A percentile compares a stretch with the other conserved stretches of the same genome.
These are phyloP conservation scores for Periconia sp. DNA, from an alignment of 2,329 filamentous ascomycete genomes.

Conservation along the genomic window DNA sequence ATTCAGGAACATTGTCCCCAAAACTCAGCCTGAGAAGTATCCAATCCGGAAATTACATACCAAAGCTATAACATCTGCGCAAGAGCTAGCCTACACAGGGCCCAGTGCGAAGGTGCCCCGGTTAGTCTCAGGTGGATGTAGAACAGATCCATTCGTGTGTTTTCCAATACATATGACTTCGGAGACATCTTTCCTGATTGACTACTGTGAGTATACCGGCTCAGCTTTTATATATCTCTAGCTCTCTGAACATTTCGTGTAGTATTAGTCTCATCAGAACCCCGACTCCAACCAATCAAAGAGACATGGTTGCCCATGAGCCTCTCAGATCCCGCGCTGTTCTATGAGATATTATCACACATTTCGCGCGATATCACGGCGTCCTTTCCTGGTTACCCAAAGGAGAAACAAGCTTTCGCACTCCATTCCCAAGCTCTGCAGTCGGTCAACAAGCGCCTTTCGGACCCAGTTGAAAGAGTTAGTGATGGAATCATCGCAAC, in stretches of 20 bases:
- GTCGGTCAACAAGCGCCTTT: constrained; percentile 11
- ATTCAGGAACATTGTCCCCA: constrained; percentile 10
- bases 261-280: constrained; percentile 12
- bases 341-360: constrained; percentile 14
- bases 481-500: constrained; percentile 13
- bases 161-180: constrained; percentile 12
- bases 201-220: constrained; percentile 11
- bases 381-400: constrained; percentile 10
- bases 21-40: constrained; percentile 4
- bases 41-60: constrained; percentile 3
- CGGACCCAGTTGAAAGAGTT: constrained; percentile 12
- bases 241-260: constrained; percentile 10
- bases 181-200: constrained; percentile 12
- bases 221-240: constrained; percentile 9
- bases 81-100: constrained; percentile 10
- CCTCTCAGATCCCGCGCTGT: constrained; percentile 11
- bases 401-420: constrained; percentile 10
- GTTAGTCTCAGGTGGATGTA: constrained; percentile 12
- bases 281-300: constrained; percentile 11
- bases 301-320: constrained; percentile 12
- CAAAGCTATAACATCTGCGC: constrained; percentile 11
- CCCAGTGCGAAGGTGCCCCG: constrained; percentile 8
- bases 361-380: constrained; percentile 12
- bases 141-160: constrained; percentile 11
- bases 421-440: constrained; percentile 11